phyloP scores from a whole-genome alignment of 1,284 basidiomycete species.

The Trametes polyzona region DNA sequence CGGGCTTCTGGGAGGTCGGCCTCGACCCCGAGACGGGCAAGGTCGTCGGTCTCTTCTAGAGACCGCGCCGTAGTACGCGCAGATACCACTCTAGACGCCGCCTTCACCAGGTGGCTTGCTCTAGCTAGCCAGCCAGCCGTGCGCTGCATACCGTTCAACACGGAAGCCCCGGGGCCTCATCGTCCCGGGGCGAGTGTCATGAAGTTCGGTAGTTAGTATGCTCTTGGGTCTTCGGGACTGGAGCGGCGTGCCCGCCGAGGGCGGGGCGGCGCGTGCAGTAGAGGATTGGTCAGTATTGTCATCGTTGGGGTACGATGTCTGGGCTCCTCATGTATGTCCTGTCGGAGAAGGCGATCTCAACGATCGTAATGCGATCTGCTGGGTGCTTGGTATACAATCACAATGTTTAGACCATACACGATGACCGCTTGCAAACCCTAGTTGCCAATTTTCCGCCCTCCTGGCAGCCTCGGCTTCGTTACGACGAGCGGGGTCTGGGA shows the following conservation, averaged over 20 bases:
- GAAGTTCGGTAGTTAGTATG: slow-evolving; percentile 14
- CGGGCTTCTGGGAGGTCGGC: slow-evolving; percentile 89
- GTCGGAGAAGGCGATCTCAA: slow-evolving; percentile 10
- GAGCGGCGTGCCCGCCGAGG: slow-evolving; percentile 20
- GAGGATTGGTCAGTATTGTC: no score
- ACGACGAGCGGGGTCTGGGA: slow-evolving; percentile 29
- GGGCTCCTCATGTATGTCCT: neutral
- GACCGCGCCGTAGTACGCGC: neutral
- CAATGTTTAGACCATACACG: no score
- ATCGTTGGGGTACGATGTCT: neutral
- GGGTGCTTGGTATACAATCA: neutral
- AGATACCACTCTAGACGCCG: slow-evolving; percentile 19
- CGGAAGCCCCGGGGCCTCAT: slow-evolving; percentile 35
- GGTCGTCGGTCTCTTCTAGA: slow-evolving; percentile 77
- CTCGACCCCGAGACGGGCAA: slow-evolving; percentile 75
- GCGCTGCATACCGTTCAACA: slow-evolving; percentile 47
- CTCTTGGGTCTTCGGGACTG: slow-evolving; percentile 4
- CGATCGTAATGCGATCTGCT: slow-evolving; percentile 9
- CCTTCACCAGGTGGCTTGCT: slow-evolving; percentile 38
- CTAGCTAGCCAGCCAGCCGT: slow-evolving; percentile 31
- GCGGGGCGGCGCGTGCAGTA: neutral
- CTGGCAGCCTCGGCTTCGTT: slow-evolving; percentile 46
- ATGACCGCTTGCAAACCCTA: slow-evolving; percentile 1
- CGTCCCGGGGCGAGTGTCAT: slow-evolving; percentile 18
- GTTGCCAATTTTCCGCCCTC: slow-evolving; percentile 34